These are phyloP conservation scores for Myxozyma nipponensis DNA, from an alignment of 805 yeast genomes.

Conservation along the genomic window DNA sequence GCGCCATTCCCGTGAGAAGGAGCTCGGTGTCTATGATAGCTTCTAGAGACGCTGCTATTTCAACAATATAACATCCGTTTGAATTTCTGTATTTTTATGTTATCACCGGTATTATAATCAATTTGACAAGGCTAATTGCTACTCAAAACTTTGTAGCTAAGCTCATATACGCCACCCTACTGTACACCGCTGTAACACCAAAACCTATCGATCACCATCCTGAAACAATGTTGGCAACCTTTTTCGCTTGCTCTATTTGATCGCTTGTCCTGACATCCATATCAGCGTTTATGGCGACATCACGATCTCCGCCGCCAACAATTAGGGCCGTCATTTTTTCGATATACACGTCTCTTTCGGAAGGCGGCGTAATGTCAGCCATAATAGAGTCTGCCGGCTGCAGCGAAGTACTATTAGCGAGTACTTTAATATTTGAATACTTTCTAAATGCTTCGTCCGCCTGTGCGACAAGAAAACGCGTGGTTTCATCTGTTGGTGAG, in stretches of 20 bases:
- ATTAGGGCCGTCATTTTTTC: constrained; percentile 28
- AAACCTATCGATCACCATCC: too few relatives aligned
- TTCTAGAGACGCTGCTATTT: constrained; percentile 18
- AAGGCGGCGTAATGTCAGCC: background rate
- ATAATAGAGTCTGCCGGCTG: background rate
- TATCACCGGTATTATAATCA: too few relatives aligned
- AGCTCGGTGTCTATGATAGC: constrained; percentile 25
- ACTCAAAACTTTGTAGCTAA: too few relatives aligned
- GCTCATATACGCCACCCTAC: too few relatives aligned
- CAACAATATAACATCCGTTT: background rate
- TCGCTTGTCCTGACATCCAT: background rate
- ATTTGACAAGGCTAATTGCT: too few relatives aligned
- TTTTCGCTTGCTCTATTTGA: constrained; percentile 4
- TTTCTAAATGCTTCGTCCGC: constrained; percentile 10
- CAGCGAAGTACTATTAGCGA: constrained; percentile 7
- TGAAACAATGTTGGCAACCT: background rate
- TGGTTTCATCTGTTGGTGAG: constrained; percentile 27
- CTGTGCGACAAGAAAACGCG: constrained; percentile 22
- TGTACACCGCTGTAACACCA: too few relatives aligned
- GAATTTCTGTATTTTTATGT: background rate
- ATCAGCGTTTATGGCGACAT: constrained; percentile 4
- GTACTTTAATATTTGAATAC: constrained; percentile 2
- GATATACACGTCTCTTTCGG: constrained; percentile 24
- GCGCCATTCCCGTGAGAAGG: constrained; percentile 36
- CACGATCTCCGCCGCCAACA: constrained; percentile 7